Evolutionary conservation across 2,329 filamentous ascomycete genomes (phyloP), one percentile per base, ranked within the genome.

Genomic region (Calonectria fujianensis): DNA sequence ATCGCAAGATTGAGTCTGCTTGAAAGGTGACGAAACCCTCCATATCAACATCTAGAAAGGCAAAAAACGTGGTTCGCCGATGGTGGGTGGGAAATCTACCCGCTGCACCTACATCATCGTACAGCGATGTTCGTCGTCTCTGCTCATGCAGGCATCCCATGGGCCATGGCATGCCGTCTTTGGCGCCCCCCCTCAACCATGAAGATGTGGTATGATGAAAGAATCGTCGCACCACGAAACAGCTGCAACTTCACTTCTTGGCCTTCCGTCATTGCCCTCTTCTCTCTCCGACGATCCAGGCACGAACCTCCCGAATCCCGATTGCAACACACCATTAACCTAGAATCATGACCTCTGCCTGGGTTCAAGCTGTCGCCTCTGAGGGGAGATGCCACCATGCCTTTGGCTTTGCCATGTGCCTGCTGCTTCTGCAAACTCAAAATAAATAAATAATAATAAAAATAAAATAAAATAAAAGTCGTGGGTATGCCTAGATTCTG

Each of bases 151-250:
- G 32, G 32, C 54, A 35, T 59, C 54, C 54, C 54, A 59, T 59
- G 31, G 31, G 57, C 57, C 57, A 63, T 63, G 57, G 57, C 69
- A 72, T 66, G 3, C 69, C 69, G 39, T 57, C 37, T 72, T 67
- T 31, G 69, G 65, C 29, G 11, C 13, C 24, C 50, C 48, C 48
- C 65, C n/a, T 51, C 67, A 13, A 54, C 20, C 11, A 50, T n/a
- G n/a, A 20, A 27, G 45, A 63, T 63, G 24, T 29, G 37, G 10
- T 27, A 63, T 63, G 57, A 63, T 63, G 57, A 63, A 63, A 63
- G 57, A 63, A 63, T 63, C 57, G 57, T 18, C 57, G 18, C 57
- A 63, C 57, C 57, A 41, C 57, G 57, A 63, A 63, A 63, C 57
- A 20, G 14, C 37, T 27, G 29, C 39, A 13, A 63, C 57, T 63